Conservation (phyloP, 208 protist genomes). For the Tritrichomonas musculus region DNA sequence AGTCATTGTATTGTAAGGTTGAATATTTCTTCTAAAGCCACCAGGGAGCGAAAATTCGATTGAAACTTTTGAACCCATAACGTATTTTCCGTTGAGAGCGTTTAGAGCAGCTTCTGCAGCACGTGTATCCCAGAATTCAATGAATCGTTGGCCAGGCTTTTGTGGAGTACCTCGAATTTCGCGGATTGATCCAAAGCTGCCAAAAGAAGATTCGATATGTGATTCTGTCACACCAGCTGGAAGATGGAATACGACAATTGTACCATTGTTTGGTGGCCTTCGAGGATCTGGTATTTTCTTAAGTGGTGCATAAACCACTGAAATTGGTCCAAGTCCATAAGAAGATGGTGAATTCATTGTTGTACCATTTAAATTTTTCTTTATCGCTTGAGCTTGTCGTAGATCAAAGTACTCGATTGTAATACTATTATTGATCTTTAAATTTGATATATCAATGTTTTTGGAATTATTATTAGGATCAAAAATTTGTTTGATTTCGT, state of each 20-base stretch:
- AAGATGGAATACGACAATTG: constrained; percentile 25
- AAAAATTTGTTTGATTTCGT: neutral
- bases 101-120: neutral
- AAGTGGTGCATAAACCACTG: neutral
- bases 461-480: neutral
- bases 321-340: neutral
- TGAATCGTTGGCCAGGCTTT: neutral
- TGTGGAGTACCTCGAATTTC: constrained; percentile 8
- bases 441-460: neutral
- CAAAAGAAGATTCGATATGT: neutral
- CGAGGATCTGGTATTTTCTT: neutral
- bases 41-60: constrained; percentile 23
- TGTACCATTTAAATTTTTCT: neutral
- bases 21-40: neutral
- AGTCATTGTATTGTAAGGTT: too few species aligned
- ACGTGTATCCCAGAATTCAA: neutral
- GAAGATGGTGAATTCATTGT: neutral
- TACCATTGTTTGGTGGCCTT: constrained; percentile 16
- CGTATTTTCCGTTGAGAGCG: neutral
- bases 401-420: neutral
- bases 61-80: neutral
- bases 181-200: neutral
- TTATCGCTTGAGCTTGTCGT: neutral
- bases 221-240: neutral
- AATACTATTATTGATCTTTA: neutral